Conservation (phyloP, 176 grass and related monocot genomes). For the Oryza officinalis region DNA sequence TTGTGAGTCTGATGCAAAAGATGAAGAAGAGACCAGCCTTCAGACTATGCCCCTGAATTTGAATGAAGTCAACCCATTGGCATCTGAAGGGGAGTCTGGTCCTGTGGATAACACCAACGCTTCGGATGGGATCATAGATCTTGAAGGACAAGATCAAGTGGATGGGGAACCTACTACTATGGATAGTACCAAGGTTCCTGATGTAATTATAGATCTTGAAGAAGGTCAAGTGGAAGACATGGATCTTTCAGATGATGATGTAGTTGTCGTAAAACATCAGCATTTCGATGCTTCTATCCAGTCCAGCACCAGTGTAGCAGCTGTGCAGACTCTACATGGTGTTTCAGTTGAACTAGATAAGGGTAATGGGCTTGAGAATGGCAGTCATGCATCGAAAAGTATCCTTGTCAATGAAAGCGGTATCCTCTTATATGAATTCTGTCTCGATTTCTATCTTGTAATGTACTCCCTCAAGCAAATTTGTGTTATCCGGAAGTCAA, state of each 20-base stretch:
- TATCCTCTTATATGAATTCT: constrained; percentile 62
- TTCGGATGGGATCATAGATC: constrained; percentile 22
- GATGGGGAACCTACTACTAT: neutral
- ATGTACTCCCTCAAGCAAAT: constrained; percentile 4
- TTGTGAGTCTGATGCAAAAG: constrained; percentile 29
- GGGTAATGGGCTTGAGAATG: constrained; percentile 4
- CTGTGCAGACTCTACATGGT: constrained; percentile 17
- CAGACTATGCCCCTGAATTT: constrained; percentile 7
- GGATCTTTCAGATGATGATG: constrained; percentile 69
- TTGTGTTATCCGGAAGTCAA: constrained; percentile 1
- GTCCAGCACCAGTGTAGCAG: constrained; percentile 24
- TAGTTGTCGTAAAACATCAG: constrained; percentile 45
- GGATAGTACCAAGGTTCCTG: neutral
- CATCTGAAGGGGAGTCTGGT: neutral
- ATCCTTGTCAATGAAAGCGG: constrained; percentile 52
- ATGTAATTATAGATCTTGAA: constrained; percentile 48
- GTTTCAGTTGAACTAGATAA: constrained; percentile 25
- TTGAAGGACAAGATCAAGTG: constrained; percentile 34
- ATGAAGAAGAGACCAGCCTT: neutral
- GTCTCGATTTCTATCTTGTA: constrained; percentile 26
- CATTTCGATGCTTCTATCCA: constrained; percentile 31
- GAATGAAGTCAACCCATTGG: constrained; percentile 26
- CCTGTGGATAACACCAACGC: neutral
- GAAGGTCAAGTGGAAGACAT: constrained; percentile 70
- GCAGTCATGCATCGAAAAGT: constrained; percentile 17